A percentile compares a stretch with the other conserved stretches of the same genome.
Conservation (phyloP, 192 early-diverging fungal genomes). For the Kappamyces sp. region DNA sequence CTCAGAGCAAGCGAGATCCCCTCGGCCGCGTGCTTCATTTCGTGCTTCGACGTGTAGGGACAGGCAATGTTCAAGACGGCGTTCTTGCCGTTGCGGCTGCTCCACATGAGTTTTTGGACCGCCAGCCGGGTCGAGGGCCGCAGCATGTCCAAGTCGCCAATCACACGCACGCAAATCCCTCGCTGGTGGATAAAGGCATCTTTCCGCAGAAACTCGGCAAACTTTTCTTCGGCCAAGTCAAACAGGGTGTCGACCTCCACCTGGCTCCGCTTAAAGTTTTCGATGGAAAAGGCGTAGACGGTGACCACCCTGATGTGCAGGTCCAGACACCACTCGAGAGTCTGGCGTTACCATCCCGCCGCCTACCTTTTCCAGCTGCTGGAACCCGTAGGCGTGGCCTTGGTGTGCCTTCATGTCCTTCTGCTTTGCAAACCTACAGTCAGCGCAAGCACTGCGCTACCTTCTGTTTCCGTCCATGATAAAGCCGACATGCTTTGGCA, state of each 20-base stretch:
- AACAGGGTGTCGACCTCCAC: slow-evolving; percentile 84
- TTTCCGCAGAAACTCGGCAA: slow-evolving; percentile 55
- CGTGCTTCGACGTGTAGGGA: slow-evolving; percentile 87
- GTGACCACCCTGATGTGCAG: slow-evolving; percentile 82
- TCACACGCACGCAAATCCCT: slow-evolving; percentile 69
- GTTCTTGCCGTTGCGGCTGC: slow-evolving; percentile 50
- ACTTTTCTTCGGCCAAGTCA: slow-evolving; percentile 69
- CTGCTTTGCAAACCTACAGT: slow-evolving; percentile 66
- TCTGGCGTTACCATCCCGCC: slow-evolving; percentile 33
- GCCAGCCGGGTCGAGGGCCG: slow-evolving; percentile 53
- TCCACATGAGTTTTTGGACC: slow-evolving; percentile 59
- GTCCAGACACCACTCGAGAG: slow-evolving; percentile 79
- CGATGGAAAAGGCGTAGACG: slow-evolving; percentile 96
- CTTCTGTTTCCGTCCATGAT: slow-evolving; percentile 98
- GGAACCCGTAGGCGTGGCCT: slow-evolving; percentile 79
- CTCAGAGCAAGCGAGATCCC: slow-evolving; percentile 48
- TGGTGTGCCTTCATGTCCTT: slow-evolving; percentile 42
- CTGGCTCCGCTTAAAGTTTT: slow-evolving; percentile 83
- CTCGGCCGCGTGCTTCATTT: slow-evolving; percentile 66
- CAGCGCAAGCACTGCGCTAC: too few species aligned
- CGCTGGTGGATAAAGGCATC: slow-evolving; percentile 70
- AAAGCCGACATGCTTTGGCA: slow-evolving; percentile 89
- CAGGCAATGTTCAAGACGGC: slow-evolving; percentile 86
- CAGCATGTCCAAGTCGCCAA: slow-evolving; percentile 70
- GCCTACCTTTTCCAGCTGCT: slow-evolving; percentile 67